These are phyloP conservation scores for Bauhinia variegata DNA, from an alignment of 306 rosid species.

Conservation along the genomic window DNA sequence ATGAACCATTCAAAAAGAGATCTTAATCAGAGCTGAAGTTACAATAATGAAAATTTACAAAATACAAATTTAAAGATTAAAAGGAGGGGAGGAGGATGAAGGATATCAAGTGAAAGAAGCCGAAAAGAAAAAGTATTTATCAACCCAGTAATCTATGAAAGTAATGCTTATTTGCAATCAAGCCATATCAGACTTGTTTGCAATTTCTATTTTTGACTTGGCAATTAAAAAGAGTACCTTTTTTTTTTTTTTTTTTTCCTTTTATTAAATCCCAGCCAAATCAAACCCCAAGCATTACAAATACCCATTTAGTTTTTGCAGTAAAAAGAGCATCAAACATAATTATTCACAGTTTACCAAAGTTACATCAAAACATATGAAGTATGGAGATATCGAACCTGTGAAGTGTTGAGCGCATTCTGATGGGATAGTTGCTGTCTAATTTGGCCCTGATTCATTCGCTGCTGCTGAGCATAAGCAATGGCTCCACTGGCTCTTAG, in stretches of 20 bases:
- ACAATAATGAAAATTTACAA: too few species aligned
- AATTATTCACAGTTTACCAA: slow-evolving; percentile 25
- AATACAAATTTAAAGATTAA: too few species aligned
- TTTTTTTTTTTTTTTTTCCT: not conserved
- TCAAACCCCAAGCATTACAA: not conserved
- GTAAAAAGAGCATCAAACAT: not conserved
- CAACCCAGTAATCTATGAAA: not conserved
- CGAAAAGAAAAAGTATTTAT: too few species aligned
- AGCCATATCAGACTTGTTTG: slow-evolving; percentile 16
- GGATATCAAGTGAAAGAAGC: too few species aligned
- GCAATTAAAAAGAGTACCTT: not conserved
- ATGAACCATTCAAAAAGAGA: too few species aligned
- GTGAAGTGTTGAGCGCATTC: slow-evolving; percentile 59
- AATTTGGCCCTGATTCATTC: slow-evolving; percentile 67
- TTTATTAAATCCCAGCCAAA: too few species aligned
- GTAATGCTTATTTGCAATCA: slow-evolving; percentile 23
- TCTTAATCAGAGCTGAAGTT: too few species aligned
- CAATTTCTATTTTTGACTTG: slow-evolving; percentile 8
- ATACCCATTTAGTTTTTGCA: not conserved
- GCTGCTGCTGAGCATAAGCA: slow-evolving; percentile 76
- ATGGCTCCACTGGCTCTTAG: slow-evolving; percentile 68
- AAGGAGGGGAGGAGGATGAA: too few species aligned
- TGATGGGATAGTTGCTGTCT: slow-evolving; percentile 88
- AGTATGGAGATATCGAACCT: slow-evolving; percentile 54
- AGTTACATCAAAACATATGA: slow-evolving; percentile 20